Percentiles rank a stretch among this genome's conserved stretches.
phyloP scores from a whole-genome alignment of 78 protist species.

The Emiliania huxleyi region DNA sequence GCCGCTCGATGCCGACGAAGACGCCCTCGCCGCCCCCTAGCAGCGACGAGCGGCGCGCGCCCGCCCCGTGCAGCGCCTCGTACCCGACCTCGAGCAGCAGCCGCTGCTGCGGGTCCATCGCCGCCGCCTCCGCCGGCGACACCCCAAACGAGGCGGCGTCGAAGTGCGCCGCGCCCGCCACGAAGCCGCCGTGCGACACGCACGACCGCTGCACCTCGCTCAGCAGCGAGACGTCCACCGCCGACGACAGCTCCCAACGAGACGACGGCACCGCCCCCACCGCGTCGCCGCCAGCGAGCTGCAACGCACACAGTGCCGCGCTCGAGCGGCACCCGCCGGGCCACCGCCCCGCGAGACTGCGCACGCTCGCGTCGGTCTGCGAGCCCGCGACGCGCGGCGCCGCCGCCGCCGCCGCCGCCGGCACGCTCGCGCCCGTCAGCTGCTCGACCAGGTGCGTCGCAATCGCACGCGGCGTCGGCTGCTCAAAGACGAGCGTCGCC shows the following conservation, averaged over 20 bases:
- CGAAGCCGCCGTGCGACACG: neutral
- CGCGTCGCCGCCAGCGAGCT: neutral
- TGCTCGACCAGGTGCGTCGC: neutral
- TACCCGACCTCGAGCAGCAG: conserved; percentile 57
- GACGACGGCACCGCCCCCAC: neutral
- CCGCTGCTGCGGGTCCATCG: conserved; percentile 89
- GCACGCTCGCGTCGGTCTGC: too few species aligned
- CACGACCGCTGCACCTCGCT: neutral
- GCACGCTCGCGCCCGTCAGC: neutral
- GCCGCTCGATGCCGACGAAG: neutral
- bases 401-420: too few species aligned
- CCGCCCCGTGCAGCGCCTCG: conserved; percentile 64
- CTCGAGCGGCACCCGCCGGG: neutral
- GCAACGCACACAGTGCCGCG: neutral
- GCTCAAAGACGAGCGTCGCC: neutral
- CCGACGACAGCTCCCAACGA: neutral
- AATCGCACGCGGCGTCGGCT: neutral
- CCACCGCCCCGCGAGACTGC: neutral
- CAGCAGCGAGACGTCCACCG: neutral
- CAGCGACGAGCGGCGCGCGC: neutral
- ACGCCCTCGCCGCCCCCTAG: neutral
- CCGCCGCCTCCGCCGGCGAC: conserved; percentile 57
- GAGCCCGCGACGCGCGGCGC: too few species aligned
- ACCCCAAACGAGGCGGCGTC: conserved; percentile 58
- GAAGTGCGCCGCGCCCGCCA: conserved; percentile 4